These are phyloP conservation scores for Hypomyces rosellus DNA, from an alignment of 2,329 filamentous ascomycete species.

Conservation along the genomic window DNA sequence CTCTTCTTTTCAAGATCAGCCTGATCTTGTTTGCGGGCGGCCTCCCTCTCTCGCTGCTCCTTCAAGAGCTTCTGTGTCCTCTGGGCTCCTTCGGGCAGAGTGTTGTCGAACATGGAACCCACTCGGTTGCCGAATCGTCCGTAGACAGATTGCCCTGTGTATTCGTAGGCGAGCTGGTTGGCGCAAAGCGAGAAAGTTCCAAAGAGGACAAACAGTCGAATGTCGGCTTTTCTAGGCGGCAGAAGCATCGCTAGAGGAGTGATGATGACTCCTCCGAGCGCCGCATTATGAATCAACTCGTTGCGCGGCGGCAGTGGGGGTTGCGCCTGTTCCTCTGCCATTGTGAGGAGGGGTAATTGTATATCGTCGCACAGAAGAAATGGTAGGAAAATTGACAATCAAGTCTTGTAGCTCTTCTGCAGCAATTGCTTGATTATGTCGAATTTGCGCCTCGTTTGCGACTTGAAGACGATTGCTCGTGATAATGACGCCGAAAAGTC, in stretches of 20 bases:
- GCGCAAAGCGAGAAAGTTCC: slow-evolving; percentile 46
- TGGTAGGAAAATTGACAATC: too few species aligned
- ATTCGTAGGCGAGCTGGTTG: slow-evolving; percentile 51
- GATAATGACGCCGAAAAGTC: not conserved
- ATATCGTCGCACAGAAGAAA: not conserved
- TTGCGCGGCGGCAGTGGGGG: slow-evolving; percentile 28
- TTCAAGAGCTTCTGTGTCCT: slow-evolving; percentile 41
- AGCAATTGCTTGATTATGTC: too few species aligned
- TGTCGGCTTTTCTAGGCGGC: slow-evolving; percentile 45
- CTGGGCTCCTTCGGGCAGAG: slow-evolving; percentile 51
- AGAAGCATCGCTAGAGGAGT: slow-evolving; percentile 43
- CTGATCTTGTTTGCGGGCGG: slow-evolving; percentile 21
- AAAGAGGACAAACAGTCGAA: slow-evolving; percentile 45
- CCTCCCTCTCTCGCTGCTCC: slow-evolving; percentile 38
- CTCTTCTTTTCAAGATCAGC: slow-evolving; percentile 26
- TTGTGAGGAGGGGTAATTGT: slow-evolving; percentile 8
- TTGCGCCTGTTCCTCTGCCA: slow-evolving; percentile 23
- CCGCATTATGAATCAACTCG: slow-evolving; percentile 39
- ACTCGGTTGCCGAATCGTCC: slow-evolving; percentile 40
- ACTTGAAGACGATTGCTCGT: not conserved
- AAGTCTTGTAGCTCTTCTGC: too few species aligned
- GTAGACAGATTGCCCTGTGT: slow-evolving; percentile 48
- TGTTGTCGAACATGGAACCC: slow-evolving; percentile 40
- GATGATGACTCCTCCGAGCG: slow-evolving; percentile 42
- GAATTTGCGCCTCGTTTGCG: not conserved